phyloP scores from a whole-genome alignment of 805 yeast species.

The Deakozyma indianensis region DNA sequence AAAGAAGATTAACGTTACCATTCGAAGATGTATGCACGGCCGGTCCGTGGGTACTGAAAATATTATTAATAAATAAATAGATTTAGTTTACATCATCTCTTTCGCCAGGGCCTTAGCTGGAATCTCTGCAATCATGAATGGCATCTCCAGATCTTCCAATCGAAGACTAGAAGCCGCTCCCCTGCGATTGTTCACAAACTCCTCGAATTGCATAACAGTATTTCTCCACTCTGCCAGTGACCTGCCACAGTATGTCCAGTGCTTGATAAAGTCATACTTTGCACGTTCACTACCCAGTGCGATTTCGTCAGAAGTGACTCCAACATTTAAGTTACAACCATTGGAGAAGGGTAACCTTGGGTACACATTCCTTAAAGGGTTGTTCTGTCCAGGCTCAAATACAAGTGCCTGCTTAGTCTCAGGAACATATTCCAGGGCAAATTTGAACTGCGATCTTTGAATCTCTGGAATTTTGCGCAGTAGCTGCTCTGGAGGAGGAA shows the following conservation, averaged over 20 bases:
- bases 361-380: neutral
- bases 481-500: slow-evolving; percentile 19
- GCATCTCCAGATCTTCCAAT: slow-evolving; percentile 20
- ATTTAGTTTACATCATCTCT: neutral
- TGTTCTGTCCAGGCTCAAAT: neutral
- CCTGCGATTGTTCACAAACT: slow-evolving; percentile 18
- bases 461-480: slow-evolving; percentile 18
- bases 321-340: neutral
- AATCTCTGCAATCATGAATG: slow-evolving; percentile 24
- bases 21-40: too few species aligned
- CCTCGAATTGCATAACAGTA: slow-evolving; percentile 22
- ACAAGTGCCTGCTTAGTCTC: slow-evolving; percentile 2
- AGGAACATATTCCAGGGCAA: slow-evolving; percentile 14
- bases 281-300: neutral
- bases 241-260: slow-evolving; percentile 26
- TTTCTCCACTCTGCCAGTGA: slow-evolving; percentile 26
- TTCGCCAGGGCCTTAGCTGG: slow-evolving; percentile 8
- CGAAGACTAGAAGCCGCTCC: slow-evolving; percentile 4
- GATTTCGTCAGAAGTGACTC: neutral
- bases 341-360: slow-evolving; percentile 12
- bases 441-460: slow-evolving; percentile 15
- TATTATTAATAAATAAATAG: neutral
- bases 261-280: slow-evolving; percentile 11
- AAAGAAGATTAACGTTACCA: neutral
- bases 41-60: too few species aligned